Base-by-base conservation (phyloP, 768 basidiomycete genomes). In the Leccinellum albellum region DNA sequence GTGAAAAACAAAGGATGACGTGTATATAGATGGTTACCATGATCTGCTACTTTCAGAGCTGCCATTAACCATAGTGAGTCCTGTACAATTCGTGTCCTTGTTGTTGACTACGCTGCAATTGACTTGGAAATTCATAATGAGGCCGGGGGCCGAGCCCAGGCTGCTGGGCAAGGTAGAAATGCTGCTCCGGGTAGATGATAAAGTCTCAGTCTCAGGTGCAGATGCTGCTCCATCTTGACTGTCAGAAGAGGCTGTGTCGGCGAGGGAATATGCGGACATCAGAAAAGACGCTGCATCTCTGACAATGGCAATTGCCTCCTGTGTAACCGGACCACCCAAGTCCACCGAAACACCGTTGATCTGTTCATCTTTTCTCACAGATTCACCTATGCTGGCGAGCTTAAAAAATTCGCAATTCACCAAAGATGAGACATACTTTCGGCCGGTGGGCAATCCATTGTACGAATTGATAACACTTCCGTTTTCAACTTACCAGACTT, bases 401-500 rank as follows among this genome's bases (percentile, higher is more conserved):
- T 37, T 51, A 33, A 50, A 20, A 21, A 21, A 32, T 3, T 10
- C 17, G 4, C 10, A 5, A n/a, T 37, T 40, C 28, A 20, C 0
- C 12, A 5, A 20, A 15, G 23, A 8, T 2, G 35, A 32, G 10
- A 23, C 56, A 9, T 56, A 59, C 58, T 24, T 32, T 53, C 48
- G 12, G 50, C 40, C 8, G 47, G 51, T 13, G 23, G 20, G 17
- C 60, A 14, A 9, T 61, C 15, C 1, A 12, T n/a, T 4, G 40
- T 8, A 10, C 14, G 26, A 2, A 37, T 35, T 6, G 58, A 61
- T 12, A 61, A 5, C 2, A 55, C 0, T 1, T 24, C 4, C 24
- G 51, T 61, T 21, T 45, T 56, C 26, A 55, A 50, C 6, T n/a
- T 28, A 3, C 50, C 59, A 17, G 59, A 60, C 9, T 50, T 61